Evolutionary conservation across 2,329 filamentous ascomycete species (phyloP).

Genomic region (Phialocephala subalpina): DNA sequence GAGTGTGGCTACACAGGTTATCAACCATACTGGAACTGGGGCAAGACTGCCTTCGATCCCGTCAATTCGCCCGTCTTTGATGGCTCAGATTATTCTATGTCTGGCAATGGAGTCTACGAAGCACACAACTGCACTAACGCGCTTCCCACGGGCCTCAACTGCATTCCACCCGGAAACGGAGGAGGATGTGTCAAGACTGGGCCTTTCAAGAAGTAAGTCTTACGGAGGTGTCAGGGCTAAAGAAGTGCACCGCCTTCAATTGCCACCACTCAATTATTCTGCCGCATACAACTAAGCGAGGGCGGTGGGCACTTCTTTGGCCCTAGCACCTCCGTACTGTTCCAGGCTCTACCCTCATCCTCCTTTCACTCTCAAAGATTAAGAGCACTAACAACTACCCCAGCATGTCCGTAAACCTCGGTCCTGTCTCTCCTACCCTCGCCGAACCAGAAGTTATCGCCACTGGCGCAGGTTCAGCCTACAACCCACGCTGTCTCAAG

Average conservation of each 20-base stretch:
- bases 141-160: conserved; percentile 34
- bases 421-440: conserved; percentile 53
- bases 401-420: conserved; percentile 50
- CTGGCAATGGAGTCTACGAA: conserved; percentile 53
- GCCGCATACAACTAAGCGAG: too few species aligned
- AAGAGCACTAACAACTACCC: too few species aligned
- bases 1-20: conserved; percentile 54
- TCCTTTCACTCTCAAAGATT: too few species aligned
- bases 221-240: too few species aligned
- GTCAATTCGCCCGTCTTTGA: conserved; percentile 61
- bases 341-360: too few species aligned
- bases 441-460: conserved; percentile 45
- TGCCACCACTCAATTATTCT: too few species aligned
- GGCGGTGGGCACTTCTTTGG: too few species aligned
- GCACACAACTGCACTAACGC: conserved; percentile 41
- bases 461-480: conserved; percentile 42
- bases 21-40: conserved; percentile 56
- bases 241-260: too few species aligned
- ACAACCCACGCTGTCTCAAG: conserved; percentile 54
- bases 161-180: conserved; percentile 57
- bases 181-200: conserved; percentile 61
- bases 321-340: too few species aligned
- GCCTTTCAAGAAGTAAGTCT: conserved; percentile 51
- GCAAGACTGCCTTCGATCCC: conserved; percentile 49
- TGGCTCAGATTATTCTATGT: conserved; percentile 58